phyloP scores from a whole-genome alignment of 768 basidiomycete species.

The Kwoniella dendrophila region DNA sequence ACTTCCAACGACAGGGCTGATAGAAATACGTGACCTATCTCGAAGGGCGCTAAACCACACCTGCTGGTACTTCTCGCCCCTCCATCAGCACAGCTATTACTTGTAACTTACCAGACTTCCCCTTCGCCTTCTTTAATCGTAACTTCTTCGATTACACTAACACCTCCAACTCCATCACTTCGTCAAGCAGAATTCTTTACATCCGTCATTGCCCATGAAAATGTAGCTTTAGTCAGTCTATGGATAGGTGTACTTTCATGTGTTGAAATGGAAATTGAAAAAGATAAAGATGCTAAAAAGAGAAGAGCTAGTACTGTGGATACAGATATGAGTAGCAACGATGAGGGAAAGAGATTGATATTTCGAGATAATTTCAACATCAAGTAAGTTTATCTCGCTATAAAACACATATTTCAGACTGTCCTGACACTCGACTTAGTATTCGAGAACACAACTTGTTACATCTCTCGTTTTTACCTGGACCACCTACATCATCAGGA shows the following conservation, averaged over 20 bases:
- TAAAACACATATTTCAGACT: neutral
- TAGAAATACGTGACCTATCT: neutral
- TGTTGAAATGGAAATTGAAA: slow-evolving; percentile 47
- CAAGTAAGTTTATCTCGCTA: slow-evolving; percentile 34
- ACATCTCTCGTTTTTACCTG: slow-evolving; percentile 44
- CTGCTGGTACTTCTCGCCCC: slow-evolving; percentile 48
- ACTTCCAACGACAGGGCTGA: neutral
- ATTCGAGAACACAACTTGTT: slow-evolving; percentile 54
- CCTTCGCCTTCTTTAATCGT: slow-evolving; percentile 27
- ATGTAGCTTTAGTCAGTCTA: slow-evolving; percentile 47
- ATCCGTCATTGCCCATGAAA: slow-evolving; percentile 38
- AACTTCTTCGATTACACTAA: slow-evolving; percentile 36
- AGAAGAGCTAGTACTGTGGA: slow-evolving; percentile 25
- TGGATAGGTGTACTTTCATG: slow-evolving; percentile 53
- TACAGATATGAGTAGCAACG: slow-evolving; percentile 15
- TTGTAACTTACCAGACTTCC: slow-evolving; percentile 31
- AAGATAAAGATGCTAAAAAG: slow-evolving; percentile 41
- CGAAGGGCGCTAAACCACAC: slow-evolving; percentile 42
- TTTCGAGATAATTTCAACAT: slow-evolving; percentile 43
- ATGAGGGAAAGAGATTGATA: slow-evolving; percentile 20
- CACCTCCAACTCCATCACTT: slow-evolving; percentile 41
- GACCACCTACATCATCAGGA: slow-evolving; percentile 19
- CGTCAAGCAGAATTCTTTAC: slow-evolving; percentile 53
- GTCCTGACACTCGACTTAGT: too few relatives aligned
- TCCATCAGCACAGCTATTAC: slow-evolving; percentile 49